phyloP scores from a whole-genome alignment of 2,329 filamentous ascomycete genomes.

The Botrytis hyacinthi region DNA sequence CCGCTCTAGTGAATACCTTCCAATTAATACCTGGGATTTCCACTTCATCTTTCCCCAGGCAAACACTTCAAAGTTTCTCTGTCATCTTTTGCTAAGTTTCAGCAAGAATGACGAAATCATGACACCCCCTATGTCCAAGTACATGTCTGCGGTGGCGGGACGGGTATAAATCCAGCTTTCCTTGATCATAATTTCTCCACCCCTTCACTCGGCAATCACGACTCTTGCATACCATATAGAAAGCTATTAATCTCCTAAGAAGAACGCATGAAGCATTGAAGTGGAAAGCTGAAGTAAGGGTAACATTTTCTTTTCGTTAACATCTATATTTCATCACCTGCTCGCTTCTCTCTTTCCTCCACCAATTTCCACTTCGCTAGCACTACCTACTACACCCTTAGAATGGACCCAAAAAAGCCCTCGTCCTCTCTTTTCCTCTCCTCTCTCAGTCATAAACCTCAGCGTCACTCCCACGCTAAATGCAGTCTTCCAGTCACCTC shows the following conservation, averaged over 20 bases:
- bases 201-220: neutral
- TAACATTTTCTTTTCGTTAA: neutral
- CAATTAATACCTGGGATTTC: neutral
- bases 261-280: neutral
- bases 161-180: neutral
- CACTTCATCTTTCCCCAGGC: neutral
- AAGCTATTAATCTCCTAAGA: neutral
- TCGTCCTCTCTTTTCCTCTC: neutral
- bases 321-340: neutral
- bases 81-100: neutral
- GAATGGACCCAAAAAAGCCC: neutral
- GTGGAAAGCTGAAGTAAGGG: neutral
- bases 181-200: neutral
- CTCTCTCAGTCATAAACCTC: neutral
- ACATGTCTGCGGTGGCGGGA: neutral
- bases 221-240: neutral
- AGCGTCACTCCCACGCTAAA: neutral
- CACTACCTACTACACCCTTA: neutral
- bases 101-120: neutral
- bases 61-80: neutral
- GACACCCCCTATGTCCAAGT: accelerated
- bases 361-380: neutral
- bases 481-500: neutral
- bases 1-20: neutral
- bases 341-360: neutral